A percentile compares a stretch with the other conserved stretches of the same genome.
Conservation (phyloP, 768 basidiomycete species). For the Daedalea quercina region DNA sequence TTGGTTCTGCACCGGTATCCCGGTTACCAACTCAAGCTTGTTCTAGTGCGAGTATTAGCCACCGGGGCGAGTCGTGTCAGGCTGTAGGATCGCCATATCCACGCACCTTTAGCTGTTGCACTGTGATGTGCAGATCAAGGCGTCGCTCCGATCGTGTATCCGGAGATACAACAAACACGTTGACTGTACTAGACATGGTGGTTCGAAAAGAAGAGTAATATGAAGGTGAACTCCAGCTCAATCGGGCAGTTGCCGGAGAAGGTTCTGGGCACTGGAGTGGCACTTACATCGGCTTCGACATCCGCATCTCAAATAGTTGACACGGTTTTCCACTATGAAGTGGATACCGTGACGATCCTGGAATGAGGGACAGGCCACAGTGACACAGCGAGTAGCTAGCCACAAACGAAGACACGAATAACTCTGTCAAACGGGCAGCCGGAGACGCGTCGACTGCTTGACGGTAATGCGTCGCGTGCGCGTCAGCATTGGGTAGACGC, state of each 20-base stretch:
- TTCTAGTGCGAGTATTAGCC: conserved; percentile 9
- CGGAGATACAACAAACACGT: conserved; percentile 74
- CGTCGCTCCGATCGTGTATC: conserved; percentile 90
- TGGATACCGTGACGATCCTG: no score
- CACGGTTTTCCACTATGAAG: no score
- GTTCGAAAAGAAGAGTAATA: neutral
- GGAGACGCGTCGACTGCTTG: no score
- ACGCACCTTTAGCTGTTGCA: conserved; percentile 77
- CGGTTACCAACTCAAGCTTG: conserved; percentile 89
- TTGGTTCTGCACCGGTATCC: conserved; percentile 74
- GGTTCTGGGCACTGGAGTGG: neutral
- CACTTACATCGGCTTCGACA: conserved; percentile 16
- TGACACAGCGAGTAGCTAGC: no score
- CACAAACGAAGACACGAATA: neutral
- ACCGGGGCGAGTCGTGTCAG: neutral
- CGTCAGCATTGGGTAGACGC: no score
- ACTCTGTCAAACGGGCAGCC: no score
- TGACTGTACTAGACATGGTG: conserved; percentile 44
- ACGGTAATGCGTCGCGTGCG: no score
- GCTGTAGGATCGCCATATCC: neutral
- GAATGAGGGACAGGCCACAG: no score
- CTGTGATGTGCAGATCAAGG: conserved; percentile 66
- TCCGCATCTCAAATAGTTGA: conserved; percentile 4
- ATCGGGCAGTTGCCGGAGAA: neutral
- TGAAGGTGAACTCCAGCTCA: neutral